phyloP scores from a whole-genome alignment of 495 filamentous ascomycete genomes.

The Podospora pseudopauciseta region DNA sequence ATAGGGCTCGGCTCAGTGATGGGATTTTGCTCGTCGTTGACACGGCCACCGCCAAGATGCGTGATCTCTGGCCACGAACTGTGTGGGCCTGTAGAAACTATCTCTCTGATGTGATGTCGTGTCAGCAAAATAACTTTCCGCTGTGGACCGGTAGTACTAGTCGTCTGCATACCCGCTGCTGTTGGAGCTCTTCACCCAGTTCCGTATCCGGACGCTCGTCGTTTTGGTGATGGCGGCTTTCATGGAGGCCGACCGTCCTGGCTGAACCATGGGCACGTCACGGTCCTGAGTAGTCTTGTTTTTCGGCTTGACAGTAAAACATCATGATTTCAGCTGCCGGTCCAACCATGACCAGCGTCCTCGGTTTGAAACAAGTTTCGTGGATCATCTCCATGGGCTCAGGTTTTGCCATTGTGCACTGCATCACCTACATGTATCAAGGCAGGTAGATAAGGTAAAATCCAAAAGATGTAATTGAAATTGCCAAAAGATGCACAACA shows the following conservation, averaged over 20 bases:
- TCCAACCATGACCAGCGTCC: not conserved
- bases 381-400: slow-evolving; percentile 9
- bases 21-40: slow-evolving; percentile 14
- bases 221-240: slow-evolving; percentile 16
- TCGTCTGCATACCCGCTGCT: slow-evolving; percentile 21
- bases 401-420: not conserved
- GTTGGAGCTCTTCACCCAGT: slow-evolving; percentile 31
- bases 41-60: slow-evolving; percentile 34
- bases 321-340: slow-evolving; percentile 5
- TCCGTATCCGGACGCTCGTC: slow-evolving; percentile 25
- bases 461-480: too few species aligned
- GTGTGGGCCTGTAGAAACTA: not conserved
- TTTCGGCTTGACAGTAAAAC: slow-evolving; percentile 5
- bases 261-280: not conserved
- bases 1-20: not conserved
- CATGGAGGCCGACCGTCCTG: slow-evolving; percentile 17
- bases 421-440: not conserved
- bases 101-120: not conserved
- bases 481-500: too few species aligned
- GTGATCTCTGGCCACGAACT: slow-evolving; percentile 24
- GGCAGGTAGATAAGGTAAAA: too few species aligned
- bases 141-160: not conserved
- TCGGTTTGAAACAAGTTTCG: not conserved
- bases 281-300: not conserved
- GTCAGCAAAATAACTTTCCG: not conserved